These are phyloP conservation scores for Dacryopinax spathularia DNA, from an alignment of 768 basidiomycete genomes.

Conservation along the genomic window DNA sequence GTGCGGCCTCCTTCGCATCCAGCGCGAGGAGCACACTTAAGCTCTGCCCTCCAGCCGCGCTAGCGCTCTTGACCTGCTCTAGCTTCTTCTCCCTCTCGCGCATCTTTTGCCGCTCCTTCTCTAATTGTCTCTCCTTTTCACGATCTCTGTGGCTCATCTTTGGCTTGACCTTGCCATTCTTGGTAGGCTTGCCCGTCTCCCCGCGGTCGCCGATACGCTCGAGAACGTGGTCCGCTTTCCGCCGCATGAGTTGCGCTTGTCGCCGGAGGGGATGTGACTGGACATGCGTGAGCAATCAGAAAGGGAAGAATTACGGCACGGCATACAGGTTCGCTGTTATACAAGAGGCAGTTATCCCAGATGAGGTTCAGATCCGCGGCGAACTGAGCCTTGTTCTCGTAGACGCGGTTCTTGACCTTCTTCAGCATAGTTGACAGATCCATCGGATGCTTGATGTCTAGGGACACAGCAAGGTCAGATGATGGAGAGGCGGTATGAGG, in stretches of 20 bases:
- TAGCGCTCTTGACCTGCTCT: not conserved
- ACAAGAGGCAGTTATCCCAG: slow-evolving; percentile 88
- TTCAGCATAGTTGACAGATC: slow-evolving; percentile 84
- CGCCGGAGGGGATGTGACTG: slow-evolving; percentile 81
- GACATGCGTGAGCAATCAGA: not conserved
- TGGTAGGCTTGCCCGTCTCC: slow-evolving; percentile 27
- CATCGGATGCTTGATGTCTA: slow-evolving; percentile 92
- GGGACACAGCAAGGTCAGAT: not conserved
- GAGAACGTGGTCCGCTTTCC: slow-evolving; percentile 74
- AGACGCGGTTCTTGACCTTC: slow-evolving; percentile 82
- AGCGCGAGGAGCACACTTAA: slow-evolving; percentile 9
- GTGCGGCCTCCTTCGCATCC: slow-evolving; percentile 10
- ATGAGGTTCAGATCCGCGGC: slow-evolving; percentile 89
- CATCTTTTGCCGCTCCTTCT: slow-evolving; percentile 7
- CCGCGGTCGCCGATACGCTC: slow-evolving; percentile 80
- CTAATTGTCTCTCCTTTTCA: slow-evolving; percentile 8
- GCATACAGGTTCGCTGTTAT: slow-evolving; percentile 81
- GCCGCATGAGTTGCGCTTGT: slow-evolving; percentile 64
- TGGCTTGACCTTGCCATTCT: slow-evolving; percentile 13
- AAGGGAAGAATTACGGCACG: not conserved
- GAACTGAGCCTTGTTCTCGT: slow-evolving; percentile 90
- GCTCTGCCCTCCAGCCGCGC: not conserved
- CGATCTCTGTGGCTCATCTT: slow-evolving; percentile 2
- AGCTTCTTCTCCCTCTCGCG: not conserved
- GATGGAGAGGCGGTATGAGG: slow-evolving; percentile 3